Conservation (phyloP, 2,329 filamentous ascomycete genomes). For the Neoascochyta sp. region DNA sequence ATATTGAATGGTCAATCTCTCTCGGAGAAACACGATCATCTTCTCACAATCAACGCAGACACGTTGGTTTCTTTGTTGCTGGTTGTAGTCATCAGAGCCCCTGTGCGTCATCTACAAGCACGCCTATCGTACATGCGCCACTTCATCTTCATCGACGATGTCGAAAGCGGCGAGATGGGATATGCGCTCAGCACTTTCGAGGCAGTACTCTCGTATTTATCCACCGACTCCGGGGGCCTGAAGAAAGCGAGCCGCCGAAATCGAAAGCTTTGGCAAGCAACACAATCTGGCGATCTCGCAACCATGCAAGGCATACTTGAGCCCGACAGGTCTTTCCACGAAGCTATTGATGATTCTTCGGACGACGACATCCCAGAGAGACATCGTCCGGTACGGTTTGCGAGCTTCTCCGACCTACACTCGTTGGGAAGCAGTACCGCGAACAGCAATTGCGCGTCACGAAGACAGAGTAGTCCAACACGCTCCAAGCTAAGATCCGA, state of each 20-base stretch:
- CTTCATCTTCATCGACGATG: slow-evolving; percentile 96
- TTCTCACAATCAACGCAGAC: slow-evolving; percentile 76
- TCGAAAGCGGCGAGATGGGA: slow-evolving; percentile 92
- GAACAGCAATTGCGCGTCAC: slow-evolving; percentile 28
- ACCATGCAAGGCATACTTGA: slow-evolving; percentile 78
- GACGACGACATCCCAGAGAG: slow-evolving; percentile 24
- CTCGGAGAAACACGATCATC: slow-evolving; percentile 52
- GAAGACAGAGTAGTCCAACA: slow-evolving; percentile 20
- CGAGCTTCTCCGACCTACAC: slow-evolving; percentile 27
- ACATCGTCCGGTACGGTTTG: slow-evolving; percentile 30
- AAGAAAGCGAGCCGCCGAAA: slow-evolving; percentile 84
- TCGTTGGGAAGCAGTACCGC: slow-evolving; percentile 25
- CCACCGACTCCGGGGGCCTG: slow-evolving; percentile 74
- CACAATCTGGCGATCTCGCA: slow-evolving; percentile 69
- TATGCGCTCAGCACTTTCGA: slow-evolving; percentile 96
- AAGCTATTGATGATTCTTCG: slow-evolving; percentile 24
- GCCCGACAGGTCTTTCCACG: slow-evolving; percentile 51
- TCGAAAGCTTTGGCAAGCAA: slow-evolving; percentile 80
- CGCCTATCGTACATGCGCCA: slow-evolving; percentile 91
- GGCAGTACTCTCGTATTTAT: slow-evolving; percentile 84
- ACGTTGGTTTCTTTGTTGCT: slow-evolving; percentile 87
- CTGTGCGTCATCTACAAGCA: slow-evolving; percentile 82
- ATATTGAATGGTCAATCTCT: slow-evolving; percentile 21
- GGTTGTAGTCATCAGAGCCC: slow-evolving; percentile 86
- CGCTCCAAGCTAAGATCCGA: slow-evolving; percentile 15